phyloP scores from a whole-genome alignment of 2,329 filamentous ascomycete genomes.

The Sporothrix sp. region DNA sequence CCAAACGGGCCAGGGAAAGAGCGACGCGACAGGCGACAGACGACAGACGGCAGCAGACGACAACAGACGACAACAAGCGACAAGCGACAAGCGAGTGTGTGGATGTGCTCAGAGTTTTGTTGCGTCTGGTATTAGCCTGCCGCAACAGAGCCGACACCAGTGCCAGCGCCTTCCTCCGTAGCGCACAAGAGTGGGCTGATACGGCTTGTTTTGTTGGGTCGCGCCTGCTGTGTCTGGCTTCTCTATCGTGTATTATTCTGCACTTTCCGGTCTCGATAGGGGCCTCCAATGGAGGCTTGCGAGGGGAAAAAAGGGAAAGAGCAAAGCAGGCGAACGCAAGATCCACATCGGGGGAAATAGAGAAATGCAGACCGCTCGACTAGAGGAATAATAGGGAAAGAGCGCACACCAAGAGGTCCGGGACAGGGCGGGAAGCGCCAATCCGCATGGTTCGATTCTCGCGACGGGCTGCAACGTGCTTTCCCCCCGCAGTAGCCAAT shows the following conservation, averaged over 20 bases:
- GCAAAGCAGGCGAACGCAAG: background rate
- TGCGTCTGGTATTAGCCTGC: background rate
- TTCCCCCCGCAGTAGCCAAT: conserved; percentile 1
- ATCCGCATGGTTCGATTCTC: conserved; percentile 18
- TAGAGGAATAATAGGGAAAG: background rate
- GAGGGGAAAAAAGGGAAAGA: background rate
- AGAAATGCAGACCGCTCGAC: too few relatives aligned
- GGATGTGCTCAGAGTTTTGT: conserved; percentile 1
- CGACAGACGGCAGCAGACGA: background rate
- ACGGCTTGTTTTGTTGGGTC: conserved; percentile 3
- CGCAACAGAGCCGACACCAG: background rate
- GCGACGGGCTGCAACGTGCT: background rate
- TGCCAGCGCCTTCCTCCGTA: conserved; percentile 1
- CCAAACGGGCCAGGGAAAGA: background rate
- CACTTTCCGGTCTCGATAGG: background rate
- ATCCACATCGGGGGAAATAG: too few relatives aligned
- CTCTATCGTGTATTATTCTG: background rate
- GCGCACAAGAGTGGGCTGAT: conserved; percentile 4
- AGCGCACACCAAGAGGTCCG: conserved; percentile 8
- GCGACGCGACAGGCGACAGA: conserved; percentile 10
- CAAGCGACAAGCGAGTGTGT: conserved; percentile 4
- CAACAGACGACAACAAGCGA: too few relatives aligned
- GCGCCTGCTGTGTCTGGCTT: background rate
- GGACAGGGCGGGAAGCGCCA: conserved; percentile 14
- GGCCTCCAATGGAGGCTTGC: background rate